phyloP scores from a whole-genome alignment of 2,329 filamentous ascomycete species.

The Pseudogymnoascus sp. region DNA sequence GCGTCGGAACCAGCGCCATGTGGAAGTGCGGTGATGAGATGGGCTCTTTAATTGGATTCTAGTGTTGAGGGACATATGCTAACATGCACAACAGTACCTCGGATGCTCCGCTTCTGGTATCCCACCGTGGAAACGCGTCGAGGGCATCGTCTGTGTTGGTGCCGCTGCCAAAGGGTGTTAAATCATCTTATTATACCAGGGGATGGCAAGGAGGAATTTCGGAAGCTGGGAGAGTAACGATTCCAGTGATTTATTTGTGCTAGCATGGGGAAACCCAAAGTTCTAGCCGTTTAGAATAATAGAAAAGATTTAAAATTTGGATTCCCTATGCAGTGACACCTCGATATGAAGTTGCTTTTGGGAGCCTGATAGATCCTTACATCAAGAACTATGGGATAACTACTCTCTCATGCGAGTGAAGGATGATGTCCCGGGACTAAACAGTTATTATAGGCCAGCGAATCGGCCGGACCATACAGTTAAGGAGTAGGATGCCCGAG shows the following conservation, averaged over 20 bases:
- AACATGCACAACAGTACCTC: not conserved
- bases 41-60: not conserved
- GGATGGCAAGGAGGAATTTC: not conserved
- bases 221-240: not conserved
- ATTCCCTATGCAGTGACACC: not conserved
- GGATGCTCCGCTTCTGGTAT: not conserved
- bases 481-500: not conserved
- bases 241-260: not conserved
- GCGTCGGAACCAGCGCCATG: not conserved
- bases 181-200: not conserved
- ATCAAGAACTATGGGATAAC: too few species aligned
- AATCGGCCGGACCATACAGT: not conserved
- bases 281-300: not conserved
- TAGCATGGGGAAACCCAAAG: not conserved
- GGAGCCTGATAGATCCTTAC: not conserved
- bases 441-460: not conserved
- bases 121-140: not conserved
- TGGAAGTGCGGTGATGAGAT: not conserved
- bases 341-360: not conserved
- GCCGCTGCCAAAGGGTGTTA: not conserved
- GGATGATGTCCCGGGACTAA: not conserved
- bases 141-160: not conserved
- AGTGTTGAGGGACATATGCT: not conserved
- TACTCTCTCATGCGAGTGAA: not conserved
- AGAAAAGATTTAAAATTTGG: not conserved